Base-by-base conservation (phyloP, 2,329 filamentous ascomycete genomes). In the Volutella citrinella region DNA sequence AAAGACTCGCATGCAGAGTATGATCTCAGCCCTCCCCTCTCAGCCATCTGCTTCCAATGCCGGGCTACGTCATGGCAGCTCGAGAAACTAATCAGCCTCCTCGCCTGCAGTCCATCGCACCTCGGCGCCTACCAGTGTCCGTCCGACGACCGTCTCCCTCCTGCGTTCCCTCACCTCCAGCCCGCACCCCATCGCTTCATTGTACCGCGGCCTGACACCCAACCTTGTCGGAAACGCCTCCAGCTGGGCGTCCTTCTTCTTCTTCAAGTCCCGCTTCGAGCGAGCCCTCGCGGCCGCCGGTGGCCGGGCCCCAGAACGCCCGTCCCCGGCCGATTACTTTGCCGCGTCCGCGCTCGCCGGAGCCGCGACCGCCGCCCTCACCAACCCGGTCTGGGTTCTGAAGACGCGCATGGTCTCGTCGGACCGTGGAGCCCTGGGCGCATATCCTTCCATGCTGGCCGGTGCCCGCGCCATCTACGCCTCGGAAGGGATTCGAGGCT, bases 351-450 rank as follows among this genome's bases (percentile, higher is more conserved):
- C 69, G n/a, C 55, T 73, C 18, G 68, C 74, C 46, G 90, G 91
- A 19, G 70, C 84, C 13, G 62, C 87, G 24, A 95, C 89, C 3
- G 84, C 90, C 26, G 66, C 87, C 19, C 72, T 91, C 46, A 97
- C 93, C 19, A 97, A 97, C 59, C 93, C 93, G 4, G 82, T 98
- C 51, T 98, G 93, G 93, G 93, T 98, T 4, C 80, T 98, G 60
- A 97, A 97, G 70, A 97, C 91, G 8, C 84, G 93, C 44, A 97
- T 98, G 89, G 72, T 97, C 16, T 88, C 89, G 19, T 90, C 87
- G 5, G 87, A 93, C 47, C 77, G 78, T 30, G 71, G 77, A 34
- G 74, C 80, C 6, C 76, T 74, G 3, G 88, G 88, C 11, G 93
- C 91, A 2, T 98, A 98, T 63, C 74, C 78, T 12, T 83, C 78